Conservation (phyloP, 2,329 filamentous ascomycete species). For the Simplicillium sp. region DNA sequence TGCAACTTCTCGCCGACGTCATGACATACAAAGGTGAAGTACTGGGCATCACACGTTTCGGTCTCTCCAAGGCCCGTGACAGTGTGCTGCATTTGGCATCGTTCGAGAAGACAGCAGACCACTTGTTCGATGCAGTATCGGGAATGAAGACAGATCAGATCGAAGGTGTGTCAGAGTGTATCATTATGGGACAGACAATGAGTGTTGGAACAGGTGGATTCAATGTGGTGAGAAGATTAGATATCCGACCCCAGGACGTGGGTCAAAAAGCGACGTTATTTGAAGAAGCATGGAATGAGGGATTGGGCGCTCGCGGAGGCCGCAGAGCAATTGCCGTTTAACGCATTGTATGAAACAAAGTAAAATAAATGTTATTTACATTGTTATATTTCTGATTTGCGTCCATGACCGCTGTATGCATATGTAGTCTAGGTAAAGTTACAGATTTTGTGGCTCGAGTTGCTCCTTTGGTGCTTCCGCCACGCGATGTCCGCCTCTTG, state of each 20-base stretch:
- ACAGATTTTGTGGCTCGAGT: too few species aligned
- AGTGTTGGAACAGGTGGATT: conserved; percentile 84
- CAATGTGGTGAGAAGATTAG: conserved; percentile 72
- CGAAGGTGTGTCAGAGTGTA: conserved; percentile 90
- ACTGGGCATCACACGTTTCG: conserved; percentile 91
- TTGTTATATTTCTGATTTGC: too few species aligned
- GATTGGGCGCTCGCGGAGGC: too few species aligned
- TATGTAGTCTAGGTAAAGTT: too few species aligned
- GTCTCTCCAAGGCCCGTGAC: conserved; percentile 92
- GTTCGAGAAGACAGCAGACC: conserved; percentile 97
- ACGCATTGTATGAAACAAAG: too few species aligned
- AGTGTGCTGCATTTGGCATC: conserved; percentile 86
- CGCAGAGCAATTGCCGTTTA: too few species aligned
- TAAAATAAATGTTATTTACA: too few species aligned
- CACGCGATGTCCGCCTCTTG: too few species aligned
- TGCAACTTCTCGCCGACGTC: conserved; percentile 92
- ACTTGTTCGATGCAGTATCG: conserved; percentile 89
- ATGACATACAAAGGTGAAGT: conserved; percentile 99
- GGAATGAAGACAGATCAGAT: conserved; percentile 88
- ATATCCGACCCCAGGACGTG: conserved; percentile 52
- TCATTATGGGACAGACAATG: conserved; percentile 97
- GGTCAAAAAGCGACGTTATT: conserved; percentile 54
- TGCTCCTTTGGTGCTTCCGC: too few species aligned
- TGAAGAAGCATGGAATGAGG: conserved; percentile 52
- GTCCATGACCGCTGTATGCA: too few species aligned